Percentiles rank a stretch among this genome's conserved stretches.
These are phyloP conservation scores for Debaryomyces singareniensis DNA, from an alignment of 1,139 yeast genomes.

Conservation along the genomic window DNA sequence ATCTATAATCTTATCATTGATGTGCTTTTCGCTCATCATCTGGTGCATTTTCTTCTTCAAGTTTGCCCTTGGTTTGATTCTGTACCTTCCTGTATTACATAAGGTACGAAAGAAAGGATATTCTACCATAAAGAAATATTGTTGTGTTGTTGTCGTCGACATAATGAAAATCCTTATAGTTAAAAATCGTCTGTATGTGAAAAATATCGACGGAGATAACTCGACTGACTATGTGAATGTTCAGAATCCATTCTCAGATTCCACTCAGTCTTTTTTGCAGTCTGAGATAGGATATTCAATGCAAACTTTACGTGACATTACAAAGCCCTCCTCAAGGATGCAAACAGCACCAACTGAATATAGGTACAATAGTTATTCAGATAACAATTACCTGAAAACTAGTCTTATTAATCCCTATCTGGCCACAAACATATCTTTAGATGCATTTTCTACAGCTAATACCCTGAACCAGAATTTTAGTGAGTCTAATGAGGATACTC, in stretches of 20 bases:
- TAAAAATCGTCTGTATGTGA: constrained; percentile 39
- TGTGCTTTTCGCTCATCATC: constrained; percentile 69
- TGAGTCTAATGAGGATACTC: no score
- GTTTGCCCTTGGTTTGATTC: constrained; percentile 51
- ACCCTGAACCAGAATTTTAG: no score
- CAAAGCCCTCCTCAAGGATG: constrained; percentile 1
- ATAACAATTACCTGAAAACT: neutral
- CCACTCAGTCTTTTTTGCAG: neutral
- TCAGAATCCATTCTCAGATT: constrained; percentile 5
- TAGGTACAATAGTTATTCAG: neutral
- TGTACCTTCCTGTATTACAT: constrained; percentile 50
- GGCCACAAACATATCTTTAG: no score
- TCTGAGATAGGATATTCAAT: neutral
- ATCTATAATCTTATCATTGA: constrained; percentile 65
- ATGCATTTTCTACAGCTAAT: no score
- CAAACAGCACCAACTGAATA: neutral
- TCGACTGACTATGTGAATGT: constrained; percentile 11
- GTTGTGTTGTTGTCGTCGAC: constrained; percentile 49
- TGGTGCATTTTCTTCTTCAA: constrained; percentile 67
- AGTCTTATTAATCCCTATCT: neutral
- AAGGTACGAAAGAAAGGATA: constrained; percentile 34
- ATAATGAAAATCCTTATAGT: constrained; percentile 47
- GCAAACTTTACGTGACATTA: neutral
- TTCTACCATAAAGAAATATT: constrained; percentile 47
- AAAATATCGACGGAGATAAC: constrained; percentile 29